Evolutionary conservation across 2,329 filamentous ascomycete species (phyloP), one percentile per base, ranked within the genome.

Genomic region (Stenocarpella maydis): DNA sequence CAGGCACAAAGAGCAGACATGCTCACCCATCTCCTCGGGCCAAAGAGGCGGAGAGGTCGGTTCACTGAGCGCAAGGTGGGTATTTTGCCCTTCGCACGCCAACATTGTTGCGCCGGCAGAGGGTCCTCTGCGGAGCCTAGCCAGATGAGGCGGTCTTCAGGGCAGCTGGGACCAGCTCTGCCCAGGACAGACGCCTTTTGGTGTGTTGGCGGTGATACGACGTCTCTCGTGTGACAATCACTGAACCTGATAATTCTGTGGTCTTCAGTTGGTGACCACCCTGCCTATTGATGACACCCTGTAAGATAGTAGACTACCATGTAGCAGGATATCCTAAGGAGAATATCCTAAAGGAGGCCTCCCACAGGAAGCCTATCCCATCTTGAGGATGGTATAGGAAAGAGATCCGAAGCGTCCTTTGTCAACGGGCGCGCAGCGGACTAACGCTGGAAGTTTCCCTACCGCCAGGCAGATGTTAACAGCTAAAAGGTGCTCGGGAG

Each of bases 1-100:
- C 64, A 26, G 28, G 9, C 14, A 39, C 28, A 50, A 47, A 24
- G 19, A 52, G 64, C 64, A 66, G 55, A 55, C 64, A 39, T 17
- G 14, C 12, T 37, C n/a, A n/a, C 24, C 19, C 28, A 19, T 21
- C n/a, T 19, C 31, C 2, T 49, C 14, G n/a, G 41, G 43, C n/a
- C 8, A 12, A 10, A 2, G 49, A 24, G 49, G 24, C 49, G 15
- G 15, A n/a, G 24, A 43, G 41, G 19, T 15, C 43, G 24, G 24
- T 17, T 3, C 54, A 43, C 24, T 5, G 4, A 37, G 39, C 26
- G 24, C 28, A 8, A 34, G 28, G 28, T 34, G 28, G 12, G 55
- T 34, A 47, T 47, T 61, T 47, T 61, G 55, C 55, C 55, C 55
- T 19, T 21, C 34, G 19, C 26, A 34, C 10, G 31, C 19, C 14